These are phyloP conservation scores for Xylaria bambusicola DNA, from an alignment of 495 filamentous ascomycete genomes.

Conservation along the genomic window DNA sequence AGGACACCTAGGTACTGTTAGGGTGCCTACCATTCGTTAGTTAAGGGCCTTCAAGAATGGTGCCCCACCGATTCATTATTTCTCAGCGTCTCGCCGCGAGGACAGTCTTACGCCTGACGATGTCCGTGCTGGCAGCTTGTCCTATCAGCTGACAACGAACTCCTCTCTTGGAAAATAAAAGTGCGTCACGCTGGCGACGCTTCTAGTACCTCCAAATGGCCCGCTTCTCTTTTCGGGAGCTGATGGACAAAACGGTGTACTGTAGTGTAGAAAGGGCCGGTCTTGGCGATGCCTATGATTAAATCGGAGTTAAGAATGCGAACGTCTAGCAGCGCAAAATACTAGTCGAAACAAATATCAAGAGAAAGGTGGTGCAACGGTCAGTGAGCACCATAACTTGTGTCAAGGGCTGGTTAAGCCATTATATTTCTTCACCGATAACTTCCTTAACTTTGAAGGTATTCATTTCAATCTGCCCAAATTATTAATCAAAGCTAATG, in stretches of 20 bases:
- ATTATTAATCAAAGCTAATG: not conserved
- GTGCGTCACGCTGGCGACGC: no score
- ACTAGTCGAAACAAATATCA: not conserved
- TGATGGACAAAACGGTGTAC: not conserved
- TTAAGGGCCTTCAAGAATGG: not conserved
- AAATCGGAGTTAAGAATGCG: not conserved
- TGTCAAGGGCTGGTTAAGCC: not conserved
- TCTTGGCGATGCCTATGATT: no score
- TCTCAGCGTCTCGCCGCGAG: slow-evolving; percentile 9
- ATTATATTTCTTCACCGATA: not conserved
- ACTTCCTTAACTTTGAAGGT: not conserved
- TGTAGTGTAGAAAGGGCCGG: not conserved
- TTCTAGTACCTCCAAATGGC: slow-evolving; percentile 1
- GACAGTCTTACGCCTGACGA: slow-evolving; percentile 2
- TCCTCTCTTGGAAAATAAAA: not conserved
- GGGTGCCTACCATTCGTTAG: not conserved
- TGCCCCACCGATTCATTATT: not conserved
- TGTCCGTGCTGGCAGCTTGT: slow-evolving; percentile 11
- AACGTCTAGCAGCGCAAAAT: no score
- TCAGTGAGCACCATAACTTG: not conserved
- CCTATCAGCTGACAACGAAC: not conserved
- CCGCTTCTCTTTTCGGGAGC: not conserved
- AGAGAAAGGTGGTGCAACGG: not conserved
- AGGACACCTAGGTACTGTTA: not conserved
- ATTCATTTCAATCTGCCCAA: slow-evolving; percentile 2